phyloP scores from a whole-genome alignment of 78 protist species.

The Parvularia atlantis region DNA sequence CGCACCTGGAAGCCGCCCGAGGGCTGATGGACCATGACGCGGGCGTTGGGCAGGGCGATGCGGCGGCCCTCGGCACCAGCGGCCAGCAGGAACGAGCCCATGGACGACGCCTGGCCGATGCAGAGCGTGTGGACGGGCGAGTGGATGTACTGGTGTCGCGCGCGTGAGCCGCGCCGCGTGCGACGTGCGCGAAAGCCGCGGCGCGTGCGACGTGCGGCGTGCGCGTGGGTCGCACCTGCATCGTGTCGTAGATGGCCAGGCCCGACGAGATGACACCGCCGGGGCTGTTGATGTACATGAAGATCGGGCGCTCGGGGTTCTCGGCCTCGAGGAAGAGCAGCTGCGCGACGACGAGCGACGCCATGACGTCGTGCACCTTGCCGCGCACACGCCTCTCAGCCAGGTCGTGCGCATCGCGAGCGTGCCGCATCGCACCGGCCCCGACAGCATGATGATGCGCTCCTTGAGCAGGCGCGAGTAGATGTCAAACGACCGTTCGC shows the following conservation, averaged over 20 bases:
- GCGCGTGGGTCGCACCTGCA: constrained; percentile 13
- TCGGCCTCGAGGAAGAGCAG: constrained; percentile 34
- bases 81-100: constrained; percentile 45
- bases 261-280: constrained; percentile 47
- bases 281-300: constrained; percentile 47
- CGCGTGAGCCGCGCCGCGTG: too few species aligned
- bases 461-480: constrained; percentile 37
- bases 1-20: too few species aligned
- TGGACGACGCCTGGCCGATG: constrained; percentile 41
- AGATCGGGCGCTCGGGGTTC: constrained; percentile 12
- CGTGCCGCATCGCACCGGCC: neutral
- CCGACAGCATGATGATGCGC: constrained; percentile 27
- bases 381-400: too few species aligned
- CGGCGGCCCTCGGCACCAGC: constrained; percentile 22
- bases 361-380: constrained; percentile 20
- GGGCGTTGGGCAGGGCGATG: constrained; percentile 30
- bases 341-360: constrained; percentile 25
- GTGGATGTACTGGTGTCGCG: constrained; percentile 20
- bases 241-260: constrained; percentile 28
- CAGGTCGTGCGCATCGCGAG: neutral
- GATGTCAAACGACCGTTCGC: constrained; percentile 31
- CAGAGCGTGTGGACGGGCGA: constrained; percentile 28
- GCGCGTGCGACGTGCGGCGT: too few species aligned
- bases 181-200: too few species aligned
- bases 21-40: constrained; percentile 55